Base-by-base conservation (phyloP, 2,329 filamentous ascomycete genomes). In the Penicillium frequentans region DNA sequence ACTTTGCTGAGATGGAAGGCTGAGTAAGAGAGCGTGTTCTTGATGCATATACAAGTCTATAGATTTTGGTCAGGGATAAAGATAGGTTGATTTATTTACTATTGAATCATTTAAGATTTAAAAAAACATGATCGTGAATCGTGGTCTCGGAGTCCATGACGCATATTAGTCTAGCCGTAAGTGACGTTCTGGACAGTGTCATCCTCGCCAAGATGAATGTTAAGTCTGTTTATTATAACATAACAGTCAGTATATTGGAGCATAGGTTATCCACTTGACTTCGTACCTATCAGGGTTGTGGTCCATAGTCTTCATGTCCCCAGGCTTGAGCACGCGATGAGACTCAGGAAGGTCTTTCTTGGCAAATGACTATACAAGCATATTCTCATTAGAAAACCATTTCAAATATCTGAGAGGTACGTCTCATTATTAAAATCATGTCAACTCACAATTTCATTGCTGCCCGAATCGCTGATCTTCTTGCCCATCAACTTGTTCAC, bases 1-100 rank as follows among this genome's bases (percentile, higher is more conserved):
- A 90, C 87, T 3, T 75, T 92, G 73, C 70, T 92, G 65, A 78
- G 81, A 62, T 84, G 82, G 81, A 81, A 81, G 68, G 61, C 65
- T 24, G 68, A 67, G 62, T 60, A 53, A 35, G 19, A 10, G 35
- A 9, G 52, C 3, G 31, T 21, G 33, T 13, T 43, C 35, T 37
- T 37, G 31, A 33, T 33, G 7, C 11, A 19, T 39, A 9, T 39
- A 19, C 16, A 13, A 13, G 9, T 42, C 19, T 42, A 42, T 23
- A 42, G 39, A 42, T n/a, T 14, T 13, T 14, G 39, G n/a, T 42
- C 19, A 42, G 23, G 10, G 13, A 42, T n/a, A 11, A 21, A 42
- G 39, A 42, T 21, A 5, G 19, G 5, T 10, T 19, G n/a, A 7
- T 42, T 42, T 4, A 3, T 39, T 19, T 39, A 33, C 4, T 33